Evolutionary conservation across 768 basidiomycete species (phyloP).

Genomic region (Boletus tylopilopsis): DNA sequence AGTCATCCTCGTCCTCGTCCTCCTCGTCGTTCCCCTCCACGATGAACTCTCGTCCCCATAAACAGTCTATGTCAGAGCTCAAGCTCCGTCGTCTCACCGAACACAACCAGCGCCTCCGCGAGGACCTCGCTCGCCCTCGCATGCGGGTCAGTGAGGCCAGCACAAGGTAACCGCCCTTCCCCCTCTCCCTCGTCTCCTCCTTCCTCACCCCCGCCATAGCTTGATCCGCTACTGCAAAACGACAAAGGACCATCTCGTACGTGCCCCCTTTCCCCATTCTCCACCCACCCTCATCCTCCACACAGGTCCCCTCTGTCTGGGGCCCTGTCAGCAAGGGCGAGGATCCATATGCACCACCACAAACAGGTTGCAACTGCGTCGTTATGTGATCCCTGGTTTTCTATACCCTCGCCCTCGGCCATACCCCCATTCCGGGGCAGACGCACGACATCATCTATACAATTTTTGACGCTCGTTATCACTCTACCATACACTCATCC

Average conservation of each 20-base stretch:
- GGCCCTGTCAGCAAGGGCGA: slow-evolving; percentile 85
- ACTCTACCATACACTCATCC: slow-evolving; percentile 23
- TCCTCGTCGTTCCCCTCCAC: slow-evolving; percentile 2
- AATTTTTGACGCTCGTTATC: slow-evolving; percentile 27
- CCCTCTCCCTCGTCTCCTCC: not conserved
- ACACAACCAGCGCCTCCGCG: slow-evolving; percentile 87
- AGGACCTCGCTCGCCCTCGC: slow-evolving; percentile 87
- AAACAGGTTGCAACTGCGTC: slow-evolving; percentile 65
- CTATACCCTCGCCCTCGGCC: slow-evolving; percentile 32
- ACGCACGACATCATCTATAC: slow-evolving; percentile 24
- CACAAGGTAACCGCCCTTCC: slow-evolving; percentile 50
- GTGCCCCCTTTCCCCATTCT: slow-evolving; percentile 25
- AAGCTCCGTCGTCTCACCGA: slow-evolving; percentile 91
- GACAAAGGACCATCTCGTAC: slow-evolving; percentile 84
- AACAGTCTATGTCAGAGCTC: slow-evolving; percentile 97
- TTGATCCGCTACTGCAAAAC: slow-evolving; percentile 92
- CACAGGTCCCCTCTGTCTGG: slow-evolving; percentile 90
- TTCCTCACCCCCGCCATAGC: slow-evolving; percentile 38
- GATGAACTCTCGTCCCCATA: slow-evolving; percentile 77
- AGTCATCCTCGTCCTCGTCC: slow-evolving; percentile 5
- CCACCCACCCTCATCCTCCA: not conserved
- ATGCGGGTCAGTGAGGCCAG: slow-evolving; percentile 90
- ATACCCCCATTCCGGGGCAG: slow-evolving; percentile 26
- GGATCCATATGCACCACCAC: slow-evolving; percentile 88
- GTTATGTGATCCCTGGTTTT: slow-evolving; percentile 55